Evolutionary conservation across 2,329 filamentous ascomycete genomes (phyloP).

Genomic region (Fusarium zealandicum): DNA sequence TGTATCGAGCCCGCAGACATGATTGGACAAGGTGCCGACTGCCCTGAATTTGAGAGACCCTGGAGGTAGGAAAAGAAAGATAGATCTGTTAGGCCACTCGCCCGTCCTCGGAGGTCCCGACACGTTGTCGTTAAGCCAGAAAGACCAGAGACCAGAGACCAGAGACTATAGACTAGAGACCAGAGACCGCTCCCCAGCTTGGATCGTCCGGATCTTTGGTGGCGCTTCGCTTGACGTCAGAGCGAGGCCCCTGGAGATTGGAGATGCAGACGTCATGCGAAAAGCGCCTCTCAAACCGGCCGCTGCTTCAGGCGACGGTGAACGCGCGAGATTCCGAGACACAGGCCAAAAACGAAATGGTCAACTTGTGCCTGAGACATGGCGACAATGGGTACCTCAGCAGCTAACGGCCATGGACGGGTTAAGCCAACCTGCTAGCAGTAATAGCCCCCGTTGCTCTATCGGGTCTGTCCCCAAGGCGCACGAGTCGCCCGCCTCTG

Average conservation of each 20-base stretch:
- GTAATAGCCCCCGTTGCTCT: too few species aligned
- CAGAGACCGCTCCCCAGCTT: constrained; percentile 37
- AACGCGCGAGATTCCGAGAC: constrained; percentile 26
- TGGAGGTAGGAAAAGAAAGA: too few species aligned
- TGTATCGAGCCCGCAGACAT: neutral
- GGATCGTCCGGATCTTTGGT: constrained; percentile 43
- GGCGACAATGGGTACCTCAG: constrained; percentile 5
- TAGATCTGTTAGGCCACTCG: too few species aligned
- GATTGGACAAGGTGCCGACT: constrained; percentile 2
- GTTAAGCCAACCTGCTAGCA: neutral
- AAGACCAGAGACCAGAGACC: too few species aligned
- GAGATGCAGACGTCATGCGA: constrained; percentile 39
- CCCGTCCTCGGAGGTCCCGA: constrained; percentile 13
- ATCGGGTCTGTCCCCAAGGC: too few species aligned
- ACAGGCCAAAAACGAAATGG: neutral
- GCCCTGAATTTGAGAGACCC: constrained; percentile 20
- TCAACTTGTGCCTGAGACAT: neutral
- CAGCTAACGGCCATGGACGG: constrained; percentile 4
- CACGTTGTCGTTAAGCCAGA: constrained; percentile 40
- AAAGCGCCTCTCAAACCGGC: constrained; percentile 30
- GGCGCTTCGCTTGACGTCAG: constrained; percentile 43
- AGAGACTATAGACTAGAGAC: too few species aligned
- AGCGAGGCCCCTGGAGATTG: constrained; percentile 13
- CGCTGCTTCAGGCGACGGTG: constrained; percentile 34
- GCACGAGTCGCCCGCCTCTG: constrained; percentile 1